Evolutionary conservation across 1,284 basidiomycete genomes (phyloP).

Genomic region (Fomitiporia mediterranea): DNA sequence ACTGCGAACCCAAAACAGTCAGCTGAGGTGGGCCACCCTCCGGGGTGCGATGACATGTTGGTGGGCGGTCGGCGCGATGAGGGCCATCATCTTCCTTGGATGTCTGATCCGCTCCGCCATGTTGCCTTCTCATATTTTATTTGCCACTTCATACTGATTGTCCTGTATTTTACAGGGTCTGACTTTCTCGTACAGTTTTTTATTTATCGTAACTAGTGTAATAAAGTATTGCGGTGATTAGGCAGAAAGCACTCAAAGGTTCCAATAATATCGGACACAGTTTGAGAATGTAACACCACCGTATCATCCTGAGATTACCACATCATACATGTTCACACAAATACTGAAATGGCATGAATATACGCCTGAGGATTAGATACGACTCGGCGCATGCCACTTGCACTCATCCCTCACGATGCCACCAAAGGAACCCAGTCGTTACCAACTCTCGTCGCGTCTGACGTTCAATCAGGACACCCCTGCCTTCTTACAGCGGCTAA

Average conservation of each 20-base stretch:
- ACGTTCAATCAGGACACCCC: constrained; percentile 52
- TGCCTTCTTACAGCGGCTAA: constrained; percentile 54
- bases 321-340: no score
- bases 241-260: no score
- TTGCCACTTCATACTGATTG: not conserved
- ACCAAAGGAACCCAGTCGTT: constrained; percentile 60
- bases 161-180: not conserved
- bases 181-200: no score
- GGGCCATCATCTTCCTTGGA: constrained; percentile 62
- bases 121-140: not conserved
- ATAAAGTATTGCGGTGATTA: no score
- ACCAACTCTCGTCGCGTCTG: constrained; percentile 61
- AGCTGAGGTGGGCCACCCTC: constrained; percentile 55
- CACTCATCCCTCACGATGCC: constrained; percentile 1
- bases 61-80: constrained; percentile 55
- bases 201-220: no score
- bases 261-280: no score
- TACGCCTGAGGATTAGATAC: no score
- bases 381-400: not conserved
- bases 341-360: no score
- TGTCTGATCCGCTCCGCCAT: constrained; percentile 50
- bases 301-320: no score
- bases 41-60: constrained; percentile 64
- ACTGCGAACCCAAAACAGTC: constrained; percentile 62
- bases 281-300: no score